Base-by-base conservation (phyloP, 768 basidiomycete species). In the Suillus spraguei region DNA sequence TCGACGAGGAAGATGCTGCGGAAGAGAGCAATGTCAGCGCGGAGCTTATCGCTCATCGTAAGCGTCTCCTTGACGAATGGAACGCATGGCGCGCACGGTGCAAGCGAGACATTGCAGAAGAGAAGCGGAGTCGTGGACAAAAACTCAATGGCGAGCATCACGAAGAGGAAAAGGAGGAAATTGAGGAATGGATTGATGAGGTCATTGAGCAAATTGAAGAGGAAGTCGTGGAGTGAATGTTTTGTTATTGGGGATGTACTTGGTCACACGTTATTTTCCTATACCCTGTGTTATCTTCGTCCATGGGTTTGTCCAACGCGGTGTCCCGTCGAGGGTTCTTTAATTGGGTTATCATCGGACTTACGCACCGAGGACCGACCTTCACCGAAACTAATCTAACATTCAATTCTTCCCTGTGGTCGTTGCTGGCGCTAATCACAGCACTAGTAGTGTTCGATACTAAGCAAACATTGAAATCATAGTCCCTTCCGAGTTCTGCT, bases 41-140 rank as follows among this genome's bases (percentile, higher is more conserved):
- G 5, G 97, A 99, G 78, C 85, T 97, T 32, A 85, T 96, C 68
- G 94, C 94, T 20, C 88, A 88, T 66, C 85, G 97, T 64, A 92
- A 93, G 76, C 85, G 97, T 54, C 83, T 98, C 60, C 91, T 99
- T 69, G 94, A 97, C 71, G 97, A 99, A 79, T 99, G 97, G 97
- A 97, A 99, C 77, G 94, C 97, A 49, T 99, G 97, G 97, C 87
- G 97, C 59, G 70, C 81, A 28, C 83, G 86, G 66, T 88, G 89
- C 68, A 87, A 83, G 73, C 85, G 84, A 66, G 87, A 92, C 68
- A 62, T 89, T 61, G 83, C 81, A 41, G 88, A 87, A 60, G 86
- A 86, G 65, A 80, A 78, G 60, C 75, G 78, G 16, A 76, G 78
- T 60, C 80, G 73, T 68, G 75, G 74, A 33, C 74, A 76, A 66